Conservation (phyloP, 192 early-diverging fungal genomes). For the Linnemannia zychae region DNA sequence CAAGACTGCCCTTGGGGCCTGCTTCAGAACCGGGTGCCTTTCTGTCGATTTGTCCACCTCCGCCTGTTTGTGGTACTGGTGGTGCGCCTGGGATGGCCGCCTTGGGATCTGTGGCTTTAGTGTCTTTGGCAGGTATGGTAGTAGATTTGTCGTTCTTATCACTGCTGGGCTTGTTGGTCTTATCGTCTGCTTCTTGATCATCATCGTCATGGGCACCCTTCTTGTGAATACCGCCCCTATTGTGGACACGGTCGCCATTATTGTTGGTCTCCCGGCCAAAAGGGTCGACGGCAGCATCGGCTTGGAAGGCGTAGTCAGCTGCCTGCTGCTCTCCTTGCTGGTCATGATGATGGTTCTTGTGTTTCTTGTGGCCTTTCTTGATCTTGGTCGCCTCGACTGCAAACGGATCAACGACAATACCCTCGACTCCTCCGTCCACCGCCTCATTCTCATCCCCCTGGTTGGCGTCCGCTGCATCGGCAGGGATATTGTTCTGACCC, state of each 20-base stretch:
- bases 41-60: neutral
- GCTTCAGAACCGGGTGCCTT: neutral
- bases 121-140: neutral
- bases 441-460: neutral
- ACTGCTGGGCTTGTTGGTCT: neutral
- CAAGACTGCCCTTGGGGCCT: neutral
- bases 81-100: neutral
- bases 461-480: neutral
- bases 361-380: slow-evolving; percentile 10
- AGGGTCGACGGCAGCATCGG: neutral
- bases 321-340: neutral
- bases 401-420: neutral
- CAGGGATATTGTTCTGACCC: neutral
- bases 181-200: neutral
- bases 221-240: slow-evolving; percentile 2
- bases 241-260: neutral
- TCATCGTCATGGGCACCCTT: slow-evolving; percentile 12
- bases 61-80: neutral
- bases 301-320: neutral
- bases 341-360: neutral
- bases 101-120: neutral
- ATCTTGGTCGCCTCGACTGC: neutral
- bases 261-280: neutral
- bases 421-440: neutral
- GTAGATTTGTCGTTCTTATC: neutral